phyloP scores from a whole-genome alignment of 306 rosid genomes.

The Glycine latifolia region DNA sequence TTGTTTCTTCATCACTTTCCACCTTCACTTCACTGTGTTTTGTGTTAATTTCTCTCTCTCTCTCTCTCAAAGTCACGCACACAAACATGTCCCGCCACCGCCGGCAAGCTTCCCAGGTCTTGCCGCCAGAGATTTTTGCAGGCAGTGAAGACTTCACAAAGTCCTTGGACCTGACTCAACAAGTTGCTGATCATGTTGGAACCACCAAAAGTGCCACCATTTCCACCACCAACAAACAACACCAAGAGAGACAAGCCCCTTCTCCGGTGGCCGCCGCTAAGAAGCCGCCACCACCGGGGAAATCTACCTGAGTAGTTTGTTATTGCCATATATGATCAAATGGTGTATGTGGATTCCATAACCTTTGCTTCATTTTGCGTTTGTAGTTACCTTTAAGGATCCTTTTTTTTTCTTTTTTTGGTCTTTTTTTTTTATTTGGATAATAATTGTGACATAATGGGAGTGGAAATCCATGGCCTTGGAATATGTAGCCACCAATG shows the following conservation, averaged over 20 bases:
- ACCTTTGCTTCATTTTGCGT: background rate
- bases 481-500: background rate
- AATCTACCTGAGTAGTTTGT: slow-evolving; percentile 33
- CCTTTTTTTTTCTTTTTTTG: background rate
- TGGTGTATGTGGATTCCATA: background rate
- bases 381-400: background rate
- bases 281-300: slow-evolving; percentile 41
- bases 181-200: background rate
- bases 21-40: background rate
- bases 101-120: slow-evolving; percentile 43
- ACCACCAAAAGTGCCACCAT: background rate
- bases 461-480: background rate
- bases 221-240: slow-evolving; percentile 11
- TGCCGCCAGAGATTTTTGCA: slow-evolving; percentile 38
- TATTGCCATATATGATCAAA: background rate
- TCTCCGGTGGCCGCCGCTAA: slow-evolving; percentile 7
- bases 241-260: background rate
- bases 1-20: background rate
- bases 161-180: background rate
- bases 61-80: background rate
- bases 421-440: background rate
- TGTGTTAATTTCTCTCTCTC: background rate
- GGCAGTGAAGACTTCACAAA: slow-evolving; percentile 22
- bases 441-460: background rate
- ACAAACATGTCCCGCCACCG: slow-evolving; percentile 50